Evolutionary conservation across 257 asterid genomes (phyloP).

Genomic region (Primulina tabacum): DNA sequence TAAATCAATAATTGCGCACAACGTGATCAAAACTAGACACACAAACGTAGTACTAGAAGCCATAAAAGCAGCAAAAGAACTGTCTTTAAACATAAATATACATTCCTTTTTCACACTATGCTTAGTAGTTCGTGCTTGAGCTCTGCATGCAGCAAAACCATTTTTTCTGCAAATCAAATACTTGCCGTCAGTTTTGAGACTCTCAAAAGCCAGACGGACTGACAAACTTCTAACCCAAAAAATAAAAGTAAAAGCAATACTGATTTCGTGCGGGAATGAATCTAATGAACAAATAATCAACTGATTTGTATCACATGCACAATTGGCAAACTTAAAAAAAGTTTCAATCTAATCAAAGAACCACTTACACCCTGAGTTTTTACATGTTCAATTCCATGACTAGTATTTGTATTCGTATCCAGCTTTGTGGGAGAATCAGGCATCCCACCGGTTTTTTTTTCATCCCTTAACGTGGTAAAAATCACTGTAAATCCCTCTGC

Average conservation of each 20-base stretch:
- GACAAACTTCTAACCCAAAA: no score
- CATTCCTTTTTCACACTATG: conserved; percentile 37
- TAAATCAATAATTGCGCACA: not conserved
- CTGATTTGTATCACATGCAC: not conserved
- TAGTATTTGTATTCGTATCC: conserved; percentile 27
- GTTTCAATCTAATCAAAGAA: not conserved
- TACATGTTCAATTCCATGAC: conserved; percentile 33
- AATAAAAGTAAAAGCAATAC: not conserved
- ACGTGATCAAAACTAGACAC: not conserved
- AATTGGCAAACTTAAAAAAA: no score
- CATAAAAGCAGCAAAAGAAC: no score
- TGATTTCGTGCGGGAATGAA: no score
- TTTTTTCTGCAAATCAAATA: conserved; percentile 63
- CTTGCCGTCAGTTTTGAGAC: conserved; percentile 20
- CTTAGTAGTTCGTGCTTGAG: conserved; percentile 72
- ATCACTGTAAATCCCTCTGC: conserved; percentile 70
- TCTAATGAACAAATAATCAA: not conserved
- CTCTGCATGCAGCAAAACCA: conserved; percentile 89
- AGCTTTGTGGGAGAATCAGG: conserved; percentile 49
- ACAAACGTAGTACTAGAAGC: not conserved
- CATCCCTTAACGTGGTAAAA: conserved; percentile 68
- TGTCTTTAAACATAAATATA: conserved; percentile 25
- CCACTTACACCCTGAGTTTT: conserved; percentile 46
- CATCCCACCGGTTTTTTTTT: conserved; percentile 57
- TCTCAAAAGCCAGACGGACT: not conserved